Base-by-base conservation (phyloP, 2,329 filamentous ascomycete genomes). In the Sodiomyces alkalinus region DNA sequence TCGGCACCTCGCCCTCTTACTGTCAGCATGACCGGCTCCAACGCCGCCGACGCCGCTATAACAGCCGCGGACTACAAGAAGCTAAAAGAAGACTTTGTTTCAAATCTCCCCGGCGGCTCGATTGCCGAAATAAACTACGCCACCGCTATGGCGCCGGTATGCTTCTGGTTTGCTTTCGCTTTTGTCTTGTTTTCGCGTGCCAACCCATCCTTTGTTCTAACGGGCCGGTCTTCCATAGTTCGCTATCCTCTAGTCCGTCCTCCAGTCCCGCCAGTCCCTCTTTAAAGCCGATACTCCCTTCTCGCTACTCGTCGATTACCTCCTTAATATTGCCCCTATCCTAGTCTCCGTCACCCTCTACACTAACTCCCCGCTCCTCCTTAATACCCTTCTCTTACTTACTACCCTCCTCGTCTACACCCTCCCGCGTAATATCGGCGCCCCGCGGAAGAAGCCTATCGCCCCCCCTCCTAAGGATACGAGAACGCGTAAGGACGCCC, bases 51-150 rank as follows among this genome's bases (percentile, higher is more conserved):
- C n/a, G n/a, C n/a, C n/a, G n/a, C n/a, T n/a, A n/a, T n/a, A n/a
- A n/a, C n/a, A n/a, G n/a, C n/a, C n/a, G n/a, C n/a, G n/a, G n/a
- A 66, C 54, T 93, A 94, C 62, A 96, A 94, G 58, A 71, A 79
- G 45, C 66, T 79, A 41, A 98, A 96, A 59, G 86, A 92, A 62
- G 83, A 83, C 47, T 93, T 93, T 51, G 90, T 98, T 46, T 93
- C 87, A 30, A 81, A 85, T 50, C 71, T 93, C 18, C 75, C 78
- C 6, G 90, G 90, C 22, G 83, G 90, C 33, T 68, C 74, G 19
- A 74, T 92, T 35, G 59, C 65, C 41, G 90, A 98, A 51, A 86
- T 96, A 56, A 87, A 86, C 50, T 68, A 71, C 42, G 80, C 96
- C 41, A 83, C 81, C 26, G 68, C 80, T 26, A 76, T 92, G 38